These are phyloP conservation scores for Ziziphus jujuba DNA, from an alignment of 306 rosid genomes.

Conservation along the genomic window DNA sequence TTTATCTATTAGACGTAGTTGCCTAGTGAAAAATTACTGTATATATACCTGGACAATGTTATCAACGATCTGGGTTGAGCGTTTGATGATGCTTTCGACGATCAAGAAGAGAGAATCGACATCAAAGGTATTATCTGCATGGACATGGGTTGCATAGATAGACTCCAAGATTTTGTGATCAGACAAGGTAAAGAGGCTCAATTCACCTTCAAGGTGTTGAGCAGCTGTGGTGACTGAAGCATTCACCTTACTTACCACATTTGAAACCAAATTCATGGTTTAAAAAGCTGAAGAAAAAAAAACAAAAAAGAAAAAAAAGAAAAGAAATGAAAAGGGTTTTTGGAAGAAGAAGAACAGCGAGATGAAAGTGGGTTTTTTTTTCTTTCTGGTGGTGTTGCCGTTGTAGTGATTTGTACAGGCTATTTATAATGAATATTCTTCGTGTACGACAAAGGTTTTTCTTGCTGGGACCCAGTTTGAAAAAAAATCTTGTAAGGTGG, in stretches of 20 bases:
- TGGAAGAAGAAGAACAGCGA: no score
- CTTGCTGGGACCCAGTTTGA: no score
- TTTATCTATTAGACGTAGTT: neutral
- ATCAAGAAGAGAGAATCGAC: slow-evolving; percentile 48
- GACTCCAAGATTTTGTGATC: slow-evolving; percentile 49
- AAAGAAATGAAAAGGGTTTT: no score
- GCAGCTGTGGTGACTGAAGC: neutral
- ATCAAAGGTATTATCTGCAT: slow-evolving; percentile 42
- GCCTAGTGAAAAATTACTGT: neutral
- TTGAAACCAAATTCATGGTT: neutral
- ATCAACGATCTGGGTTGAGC: slow-evolving; percentile 52
- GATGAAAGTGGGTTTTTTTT: no score
- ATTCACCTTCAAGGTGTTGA: slow-evolving; percentile 14
- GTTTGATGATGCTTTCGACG: slow-evolving; percentile 44
- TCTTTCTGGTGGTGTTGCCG: no score
- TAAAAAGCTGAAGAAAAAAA: no score
- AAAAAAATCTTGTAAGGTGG: no score
- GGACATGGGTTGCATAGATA: slow-evolving; percentile 51
- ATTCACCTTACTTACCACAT: slow-evolving; percentile 9
- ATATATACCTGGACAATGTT: slow-evolving; percentile 44
- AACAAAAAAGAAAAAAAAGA: no score
- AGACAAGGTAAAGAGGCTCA: slow-evolving; percentile 40
- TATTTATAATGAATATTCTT: no score
- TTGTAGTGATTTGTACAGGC: no score
- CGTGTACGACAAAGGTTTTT: no score